Base-by-base conservation (phyloP, 2,329 filamentous ascomycete genomes). In the Trichophyton schoenleinii region DNA sequence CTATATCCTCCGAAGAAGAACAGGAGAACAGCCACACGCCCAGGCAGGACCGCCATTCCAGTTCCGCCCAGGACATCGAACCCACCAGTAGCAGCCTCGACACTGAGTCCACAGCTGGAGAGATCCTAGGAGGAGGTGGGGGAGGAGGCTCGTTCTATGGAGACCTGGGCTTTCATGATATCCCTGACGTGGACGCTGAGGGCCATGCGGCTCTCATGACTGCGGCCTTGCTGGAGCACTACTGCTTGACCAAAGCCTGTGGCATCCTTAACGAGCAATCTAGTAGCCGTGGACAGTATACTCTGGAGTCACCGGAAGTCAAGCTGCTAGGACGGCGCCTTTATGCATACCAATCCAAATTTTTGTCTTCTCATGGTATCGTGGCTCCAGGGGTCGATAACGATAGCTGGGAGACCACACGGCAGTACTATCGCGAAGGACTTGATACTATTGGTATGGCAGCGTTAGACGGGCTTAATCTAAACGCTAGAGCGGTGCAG, bases 141-240 rank as follows among this genome's bases (percentile, higher is more conserved):
- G 61, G 44, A 46, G 60, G 34, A 9, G 34, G 59, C 48, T 46
- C 61, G 7, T 53, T 58, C n/a, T 60, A 60, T 38, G 53, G 48
- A 59, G 61, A 62, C 20, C 55, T 61, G 53, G 64, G 63, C 15
- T 55, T 46, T 13, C 55, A 36, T 25, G 62, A 60, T 36, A 62
- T 66, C 9, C 63, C 63, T 3, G 70, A 70, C 55, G 63, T 70
- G 2, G 71, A 75, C 62, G 65, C 68, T 3, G 71, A 74, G 41
- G 70, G 68, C 3, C 74, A 77, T 66, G 68, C 72, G 41, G 71
- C 73, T 41, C 68, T 77, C 52, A 73, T 78, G 71, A 76, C 76
- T 15, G 69, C 74, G 13, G 74, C 76, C 1, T 66, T 78, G 13
- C 68, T 78, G 3, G 76, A 78, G 61, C 77, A 77, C 61, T 78